phyloP scores from a whole-genome alignment of 768 basidiomycete species.

The Daedaleopsis nitida region DNA sequence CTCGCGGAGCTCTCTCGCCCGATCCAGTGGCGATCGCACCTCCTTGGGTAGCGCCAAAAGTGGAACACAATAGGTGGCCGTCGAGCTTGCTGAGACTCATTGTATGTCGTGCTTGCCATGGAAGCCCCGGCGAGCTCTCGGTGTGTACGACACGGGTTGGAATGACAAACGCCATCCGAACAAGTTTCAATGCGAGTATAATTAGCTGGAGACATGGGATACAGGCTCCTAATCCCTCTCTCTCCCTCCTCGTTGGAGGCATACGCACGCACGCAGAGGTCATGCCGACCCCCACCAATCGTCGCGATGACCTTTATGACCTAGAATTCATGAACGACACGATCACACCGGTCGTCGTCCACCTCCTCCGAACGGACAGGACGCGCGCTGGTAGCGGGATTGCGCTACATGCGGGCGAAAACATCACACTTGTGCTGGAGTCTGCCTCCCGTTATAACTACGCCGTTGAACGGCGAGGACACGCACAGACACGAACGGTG shows the following conservation, averaged over 20 bases:
- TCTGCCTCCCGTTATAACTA: slow-evolving; percentile 53
- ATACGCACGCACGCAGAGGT: background rate
- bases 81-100: slow-evolving; percentile 9
- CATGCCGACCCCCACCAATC: slow-evolving; percentile 48
- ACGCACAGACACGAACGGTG: slow-evolving; percentile 30
- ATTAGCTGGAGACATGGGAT: background rate
- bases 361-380: slow-evolving; percentile 36
- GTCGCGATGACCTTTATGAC: slow-evolving; percentile 48
- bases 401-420: slow-evolving; percentile 43
- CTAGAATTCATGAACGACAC: slow-evolving; percentile 56
- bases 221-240: background rate
- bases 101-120: slow-evolving; percentile 10
- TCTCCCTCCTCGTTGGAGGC: background rate
- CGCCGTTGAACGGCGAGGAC: slow-evolving; percentile 40
- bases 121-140: slow-evolving; percentile 4
- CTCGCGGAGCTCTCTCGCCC: slow-evolving; percentile 9
- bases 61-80: slow-evolving; percentile 24
- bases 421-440: slow-evolving; percentile 48
- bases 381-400: slow-evolving; percentile 30
- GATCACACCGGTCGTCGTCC: slow-evolving; percentile 39
- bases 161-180: background rate
- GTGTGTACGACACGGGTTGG: background rate
- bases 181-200: background rate
- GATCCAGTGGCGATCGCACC: slow-evolving; percentile 1
- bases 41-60: slow-evolving; percentile 15